Base-by-base conservation (phyloP, 768 basidiomycete species). In the Kwoniella sp. region DNA sequence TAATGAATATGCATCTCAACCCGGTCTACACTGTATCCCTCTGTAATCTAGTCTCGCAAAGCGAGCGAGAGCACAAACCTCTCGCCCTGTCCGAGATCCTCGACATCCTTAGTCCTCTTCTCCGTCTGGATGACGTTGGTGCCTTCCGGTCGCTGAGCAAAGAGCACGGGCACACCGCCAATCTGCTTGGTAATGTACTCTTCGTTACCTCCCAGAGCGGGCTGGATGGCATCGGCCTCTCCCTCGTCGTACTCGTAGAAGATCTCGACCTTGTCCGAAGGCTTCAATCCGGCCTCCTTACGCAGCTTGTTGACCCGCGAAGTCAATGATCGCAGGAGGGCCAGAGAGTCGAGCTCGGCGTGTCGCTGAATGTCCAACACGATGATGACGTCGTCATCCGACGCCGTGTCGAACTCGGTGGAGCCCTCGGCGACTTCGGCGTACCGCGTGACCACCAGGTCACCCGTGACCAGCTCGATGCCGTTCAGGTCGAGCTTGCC, bases 221-320 rank as follows among this genome's bases (percentile, higher is more conserved):
- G 76, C 31, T 81, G 73, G 48, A 91, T 68, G 12, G 53, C 57
- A 37, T 87, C 86, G 19, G 76, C 76, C 8, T 78, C 63, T 22
- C 83, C 87, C 12, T 81, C 80, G 64, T 85, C 84, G 71, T 93
- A 87, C 52, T 76, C 75, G 77, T 91, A 91, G 76, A 84, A 92
- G 33, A 95, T 81, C 46, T 88, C 80, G 25, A 96, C 84, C 69
- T 95, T 89, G 70, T 99, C 95, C 6, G 90, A 91, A 17, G 93
- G 86, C 75, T 91, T 89, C 59, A 98, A 78, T 12, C 91, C 90
- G 1, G 90, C 91, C 75, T 91, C 89, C 78, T 99, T 99, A 63
- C 95, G 81, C 55, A 96, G 78, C 71, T 88, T 89, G 77, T 99
- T 95, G 36, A 96, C 85, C 47, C 92, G 85, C 61, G 91, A 93